Evolutionary conservation across 108 stramenopile species (phyloP), one percentile per base, ranked within the genome.

Genomic region (Parietichytrium sp.): DNA sequence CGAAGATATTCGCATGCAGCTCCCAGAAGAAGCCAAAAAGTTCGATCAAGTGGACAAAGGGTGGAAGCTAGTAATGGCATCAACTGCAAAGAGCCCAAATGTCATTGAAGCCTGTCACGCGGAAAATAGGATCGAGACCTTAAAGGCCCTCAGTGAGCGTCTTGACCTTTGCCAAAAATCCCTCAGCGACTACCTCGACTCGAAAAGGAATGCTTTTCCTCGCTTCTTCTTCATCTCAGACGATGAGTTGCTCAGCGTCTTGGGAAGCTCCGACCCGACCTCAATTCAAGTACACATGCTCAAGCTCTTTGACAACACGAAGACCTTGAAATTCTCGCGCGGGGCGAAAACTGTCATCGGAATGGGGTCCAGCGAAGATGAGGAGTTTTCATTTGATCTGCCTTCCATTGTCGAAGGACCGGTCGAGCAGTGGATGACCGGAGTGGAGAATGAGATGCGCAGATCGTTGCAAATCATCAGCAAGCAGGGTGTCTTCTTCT

Each of bases 211-310:
- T 36, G 82, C 91, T 36, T 92, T 92, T 84, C 88, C 90, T 3
- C 85, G 91, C 3, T 92, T 92, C 81, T 92, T 91, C 90, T 92
- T 92, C 84, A 91, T 92, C 83, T 92, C 91, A 18, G 91, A 92
- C 79, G 91, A 92, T 54, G 91, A 92, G 61, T 82, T 92, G 13
- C 88, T 92, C 3, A 86, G 87, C 4, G 90, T 92, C 27, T 79
- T 92, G 25, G 91, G 91, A 12, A 86, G 85, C 38, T 79, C 80
- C 15, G 90, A 91, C 49, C 90, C 91, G 27, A 87, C 86, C 29
- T 86, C 85, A 12, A 92, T 92, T 50, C 86, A 92, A 87, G 88
- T 89, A 10, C 91, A 92, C 82, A 84, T 92, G 80, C 83, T 91
- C 38, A 90, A 91, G 87, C 89, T 92, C 15, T 92, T 90, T 55